Base-by-base conservation (phyloP, 2,329 filamentous ascomycete genomes). In the Dactylellina sp. region DNA sequence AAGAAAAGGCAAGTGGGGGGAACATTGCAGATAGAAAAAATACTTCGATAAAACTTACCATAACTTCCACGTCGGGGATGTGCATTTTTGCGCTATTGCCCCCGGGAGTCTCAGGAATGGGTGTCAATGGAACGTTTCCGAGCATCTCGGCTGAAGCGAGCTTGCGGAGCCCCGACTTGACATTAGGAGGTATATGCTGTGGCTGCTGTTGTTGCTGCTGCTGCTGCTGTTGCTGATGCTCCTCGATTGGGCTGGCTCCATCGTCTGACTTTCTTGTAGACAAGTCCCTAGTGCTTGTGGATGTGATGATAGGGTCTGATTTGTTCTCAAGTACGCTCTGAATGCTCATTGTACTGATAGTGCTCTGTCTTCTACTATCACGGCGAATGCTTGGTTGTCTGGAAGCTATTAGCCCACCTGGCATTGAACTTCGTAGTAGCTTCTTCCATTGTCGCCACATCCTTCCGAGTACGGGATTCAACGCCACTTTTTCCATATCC, bases 401-500 rank as follows among this genome's bases (percentile, higher is more conserved):
- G 14, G 68, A 72, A 57, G 60, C 68, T 53, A 72, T 72, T 28
- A 64, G 68, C 9, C 68, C 62, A n/a, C 61, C 56, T 39, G 71
- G 55, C 18, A 75, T 59, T 20, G 72, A 59, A 18, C 75, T 75
- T 68, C 91, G 87, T 77, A 91, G 85, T 75, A 90, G 88, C 83
- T 97, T 97, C 82, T 95, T 92, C 95, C 95, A 99, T 24, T 91
- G 91, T 78, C 95, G 88, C 95, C 95, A 99, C 46, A 98, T 84
- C 53, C 93, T 86, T 18, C 95, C 95, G 0, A 99, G 84, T 1
- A 92, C 93, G 66, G 93, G 87, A 79, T 97, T 96, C 72, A 98
- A 85, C 6, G 94, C 94, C 76, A 98, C 87, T 77, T 93, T 92
- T 80, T 98, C 95, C 85, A 97, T 92, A 80, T 99, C 95, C 62